phyloP scores from a whole-genome alignment of 2,329 filamentous ascomycete species.

The Diaporthe velutina region DNA sequence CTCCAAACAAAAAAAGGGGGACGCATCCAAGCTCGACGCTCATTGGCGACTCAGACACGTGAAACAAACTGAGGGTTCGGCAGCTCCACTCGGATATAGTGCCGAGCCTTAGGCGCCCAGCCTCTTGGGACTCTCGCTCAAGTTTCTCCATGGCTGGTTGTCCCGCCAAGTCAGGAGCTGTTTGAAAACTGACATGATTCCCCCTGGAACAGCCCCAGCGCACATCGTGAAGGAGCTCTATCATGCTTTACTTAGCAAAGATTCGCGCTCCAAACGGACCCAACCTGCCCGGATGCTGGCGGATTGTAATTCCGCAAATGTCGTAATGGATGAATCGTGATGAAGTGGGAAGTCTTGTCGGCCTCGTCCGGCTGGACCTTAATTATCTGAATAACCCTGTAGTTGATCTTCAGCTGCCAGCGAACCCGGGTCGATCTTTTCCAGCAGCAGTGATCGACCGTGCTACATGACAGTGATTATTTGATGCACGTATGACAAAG shows the following conservation, averaged over 20 bases:
- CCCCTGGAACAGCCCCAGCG: not conserved
- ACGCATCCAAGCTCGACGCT: not conserved
- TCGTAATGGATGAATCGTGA: not conserved
- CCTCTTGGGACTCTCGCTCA: not conserved
- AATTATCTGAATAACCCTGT: not conserved
- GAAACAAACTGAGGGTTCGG: not conserved
- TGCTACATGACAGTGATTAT: not conserved
- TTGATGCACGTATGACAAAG: not conserved
- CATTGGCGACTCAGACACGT: not conserved
- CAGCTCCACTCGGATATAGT: constrained; percentile 20
- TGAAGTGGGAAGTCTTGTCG: not conserved
- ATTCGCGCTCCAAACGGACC: not conserved
- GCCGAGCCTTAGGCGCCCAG: constrained; percentile 24
- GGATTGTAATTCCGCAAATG: not conserved
- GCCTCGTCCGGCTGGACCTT: not conserved
- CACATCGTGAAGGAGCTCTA: not conserved
- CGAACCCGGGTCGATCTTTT: no score
- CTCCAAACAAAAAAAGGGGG: constrained; percentile 6
- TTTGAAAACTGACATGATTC: constrained; percentile 14
- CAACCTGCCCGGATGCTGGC: not conserved
- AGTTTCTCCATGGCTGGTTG: constrained; percentile 19
- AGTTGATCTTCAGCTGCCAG: not conserved
- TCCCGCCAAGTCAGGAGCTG: constrained; percentile 18
- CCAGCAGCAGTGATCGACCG: not conserved
- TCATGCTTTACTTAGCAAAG: not conserved